Conservation (phyloP, 2,329 filamentous ascomycete species). For the Fusarium lateritium region DNA sequence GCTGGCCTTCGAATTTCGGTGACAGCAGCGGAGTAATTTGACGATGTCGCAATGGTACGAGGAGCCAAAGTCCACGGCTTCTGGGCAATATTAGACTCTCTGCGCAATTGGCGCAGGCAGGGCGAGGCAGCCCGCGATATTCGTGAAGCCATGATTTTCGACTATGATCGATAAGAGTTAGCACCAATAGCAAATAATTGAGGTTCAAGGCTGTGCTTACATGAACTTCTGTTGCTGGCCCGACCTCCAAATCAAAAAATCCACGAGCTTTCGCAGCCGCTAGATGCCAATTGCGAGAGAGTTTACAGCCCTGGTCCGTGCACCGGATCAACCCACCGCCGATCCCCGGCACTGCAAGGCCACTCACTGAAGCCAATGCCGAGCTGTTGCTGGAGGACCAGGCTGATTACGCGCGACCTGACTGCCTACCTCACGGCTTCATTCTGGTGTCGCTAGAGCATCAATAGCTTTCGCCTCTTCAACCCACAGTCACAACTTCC, state of each 20-base stretch:
- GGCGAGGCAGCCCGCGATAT: conserved; percentile 40
- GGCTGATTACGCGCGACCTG: conserved; percentile 53
- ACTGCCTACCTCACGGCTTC: conserved; percentile 49
- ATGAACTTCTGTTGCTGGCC: conserved; percentile 23
- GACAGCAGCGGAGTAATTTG: conserved; percentile 46
- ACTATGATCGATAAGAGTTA: conserved; percentile 2
- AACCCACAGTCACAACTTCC: conserved; percentile 17
- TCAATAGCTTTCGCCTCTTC: conserved; percentile 30
- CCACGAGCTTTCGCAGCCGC: conserved; percentile 21
- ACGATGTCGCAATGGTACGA: conserved; percentile 50
- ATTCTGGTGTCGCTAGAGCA: conserved; percentile 35
- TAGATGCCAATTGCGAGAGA: conserved; percentile 26
- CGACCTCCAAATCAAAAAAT: conserved; percentile 41
- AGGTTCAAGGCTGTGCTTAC: conserved; percentile 24
- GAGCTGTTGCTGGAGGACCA: conserved; percentile 38
- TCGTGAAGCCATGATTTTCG: conserved; percentile 43
- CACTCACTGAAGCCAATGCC: conserved; percentile 28
- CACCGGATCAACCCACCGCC: conserved; percentile 47
- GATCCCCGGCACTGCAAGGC: conserved; percentile 33
- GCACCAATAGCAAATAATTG: not conserved
- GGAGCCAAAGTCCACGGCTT: conserved; percentile 40
- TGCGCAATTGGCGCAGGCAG: conserved; percentile 48
- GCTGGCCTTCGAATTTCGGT: conserved; percentile 56
- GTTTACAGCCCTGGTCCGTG: conserved; percentile 31
- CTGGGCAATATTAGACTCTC: conserved; percentile 29